These are phyloP conservation scores for Mortierella sp. DNA, from an alignment of 371 early-diverging fungal species.

Conservation along the genomic window DNA sequence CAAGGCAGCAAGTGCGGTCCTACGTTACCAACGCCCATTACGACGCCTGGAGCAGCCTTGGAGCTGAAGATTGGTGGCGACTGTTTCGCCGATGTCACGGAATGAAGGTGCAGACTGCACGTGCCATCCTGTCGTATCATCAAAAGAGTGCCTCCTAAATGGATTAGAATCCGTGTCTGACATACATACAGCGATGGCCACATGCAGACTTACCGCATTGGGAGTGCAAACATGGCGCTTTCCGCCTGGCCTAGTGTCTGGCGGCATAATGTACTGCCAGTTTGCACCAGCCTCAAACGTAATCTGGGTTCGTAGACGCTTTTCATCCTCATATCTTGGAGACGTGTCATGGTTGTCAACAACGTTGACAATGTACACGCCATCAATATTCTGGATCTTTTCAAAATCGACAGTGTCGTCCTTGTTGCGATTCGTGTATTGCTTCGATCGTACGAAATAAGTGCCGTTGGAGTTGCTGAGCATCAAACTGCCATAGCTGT, in stretches of 20 bases:
- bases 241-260: constrained; percentile 52
- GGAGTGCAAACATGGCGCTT: constrained; percentile 55
- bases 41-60: constrained; percentile 81
- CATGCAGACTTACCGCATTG: constrained; percentile 25
- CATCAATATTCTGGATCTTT: constrained; percentile 84
- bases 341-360: constrained; percentile 75
- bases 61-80: constrained; percentile 81
- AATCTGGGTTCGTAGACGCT: constrained; percentile 81
- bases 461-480: constrained; percentile 92
- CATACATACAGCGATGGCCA: background rate
- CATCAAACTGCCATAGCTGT: constrained; percentile 78
- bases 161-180: no score
- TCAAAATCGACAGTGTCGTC: constrained; percentile 91
- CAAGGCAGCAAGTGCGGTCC: constrained; percentile 77
- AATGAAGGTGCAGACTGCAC: constrained; percentile 90
- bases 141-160: no score
- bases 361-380: constrained; percentile 86
- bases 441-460: constrained; percentile 81
- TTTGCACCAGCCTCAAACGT: constrained; percentile 90
- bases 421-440: constrained; percentile 81
- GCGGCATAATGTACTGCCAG: constrained; percentile 78
- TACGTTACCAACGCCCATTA: constrained; percentile 93
- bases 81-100: constrained; percentile 76
- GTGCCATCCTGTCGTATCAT: constrained; percentile 32
- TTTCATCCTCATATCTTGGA: constrained; percentile 53